These are phyloP conservation scores for Plasmodium knowlesi DNA, from an alignment of 169 alveolate genomes.

Conservation along the genomic window DNA sequence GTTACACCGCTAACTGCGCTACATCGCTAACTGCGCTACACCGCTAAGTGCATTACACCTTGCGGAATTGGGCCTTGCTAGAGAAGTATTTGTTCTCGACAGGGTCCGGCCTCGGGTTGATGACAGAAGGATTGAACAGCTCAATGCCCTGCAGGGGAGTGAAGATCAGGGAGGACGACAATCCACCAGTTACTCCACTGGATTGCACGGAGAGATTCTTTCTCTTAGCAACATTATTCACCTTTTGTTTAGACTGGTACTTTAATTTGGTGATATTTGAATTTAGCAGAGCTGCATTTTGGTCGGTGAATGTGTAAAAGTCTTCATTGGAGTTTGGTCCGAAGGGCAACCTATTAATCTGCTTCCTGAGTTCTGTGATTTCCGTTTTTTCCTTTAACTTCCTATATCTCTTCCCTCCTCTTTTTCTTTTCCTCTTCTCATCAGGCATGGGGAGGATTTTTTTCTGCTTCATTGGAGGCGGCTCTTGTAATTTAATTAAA, in stretches of 20 bases:
- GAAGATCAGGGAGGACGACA: conserved; percentile 86
- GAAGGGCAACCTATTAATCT: conserved; percentile 88
- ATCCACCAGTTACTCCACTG: conserved; percentile 78
- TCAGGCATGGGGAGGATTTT: conserved; percentile 91
- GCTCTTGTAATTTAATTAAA: conserved; percentile 68
- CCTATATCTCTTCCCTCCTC: conserved; percentile 90
- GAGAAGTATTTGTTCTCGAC: conserved; percentile 60
- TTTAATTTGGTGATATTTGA: conserved; percentile 57
- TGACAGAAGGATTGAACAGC: conserved; percentile 11
- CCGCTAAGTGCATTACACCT: neutral
- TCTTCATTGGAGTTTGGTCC: conserved; percentile 91
- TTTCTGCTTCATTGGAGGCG: conserved; percentile 77
- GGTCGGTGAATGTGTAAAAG: conserved; percentile 58
- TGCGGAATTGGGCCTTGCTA: conserved; percentile 53
- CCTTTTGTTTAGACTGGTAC: conserved; percentile 57
- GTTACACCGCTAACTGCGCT: neutral
- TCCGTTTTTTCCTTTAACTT: conserved; percentile 89
- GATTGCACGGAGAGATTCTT: conserved; percentile 36
- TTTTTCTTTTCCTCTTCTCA: conserved; percentile 84
- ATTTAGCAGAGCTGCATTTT: conserved; percentile 46
- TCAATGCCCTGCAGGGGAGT: conserved; percentile 86
- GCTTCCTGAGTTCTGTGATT: conserved; percentile 85
- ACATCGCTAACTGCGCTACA: neutral
- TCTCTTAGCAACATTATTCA: conserved; percentile 13
- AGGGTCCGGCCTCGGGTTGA: neutral